Evolutionary conservation across 2,329 filamentous ascomycete genomes (phyloP).

Genomic region (Talaromyces amestolkiae): DNA sequence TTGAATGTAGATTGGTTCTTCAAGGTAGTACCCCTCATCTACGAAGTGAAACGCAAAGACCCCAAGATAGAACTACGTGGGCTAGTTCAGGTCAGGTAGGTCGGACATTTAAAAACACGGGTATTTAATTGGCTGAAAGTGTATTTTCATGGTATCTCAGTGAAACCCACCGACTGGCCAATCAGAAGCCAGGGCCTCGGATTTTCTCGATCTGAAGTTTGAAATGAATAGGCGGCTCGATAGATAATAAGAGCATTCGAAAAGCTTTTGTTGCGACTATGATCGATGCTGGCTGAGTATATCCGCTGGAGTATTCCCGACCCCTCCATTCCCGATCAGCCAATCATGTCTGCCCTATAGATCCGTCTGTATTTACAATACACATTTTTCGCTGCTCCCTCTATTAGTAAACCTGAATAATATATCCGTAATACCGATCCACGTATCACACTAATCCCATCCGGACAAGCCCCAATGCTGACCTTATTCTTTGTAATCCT

Average conservation of each 20-base stretch:
- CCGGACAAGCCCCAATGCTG: slow-evolving; percentile 9
- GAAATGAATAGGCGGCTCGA: not conserved
- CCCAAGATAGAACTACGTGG: not conserved
- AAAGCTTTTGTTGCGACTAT: no score
- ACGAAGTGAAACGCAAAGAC: not conserved
- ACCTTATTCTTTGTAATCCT: slow-evolving; percentile 20
- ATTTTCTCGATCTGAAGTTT: not conserved
- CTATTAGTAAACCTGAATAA: not conserved
- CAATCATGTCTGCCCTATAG: not conserved
- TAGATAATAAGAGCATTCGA: not conserved
- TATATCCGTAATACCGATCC: slow-evolving; percentile 18
- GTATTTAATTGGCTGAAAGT: not conserved
- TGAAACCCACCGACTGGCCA: not conserved
- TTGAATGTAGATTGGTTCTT: not conserved
- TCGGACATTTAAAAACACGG: not conserved
- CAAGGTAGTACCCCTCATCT: not conserved
- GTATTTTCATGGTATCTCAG: not conserved
- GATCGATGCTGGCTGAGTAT: not conserved
- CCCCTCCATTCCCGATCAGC: not conserved
- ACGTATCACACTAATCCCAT: not conserved
- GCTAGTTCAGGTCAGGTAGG: no score
- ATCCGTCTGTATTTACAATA: slow-evolving; percentile 9
- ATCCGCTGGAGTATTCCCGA: not conserved
- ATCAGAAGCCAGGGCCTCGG: not conserved
- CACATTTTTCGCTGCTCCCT: not conserved